These are phyloP conservation scores for Termitomyces sp. DNA, from an alignment of 768 basidiomycete species.

Conservation along the genomic window DNA sequence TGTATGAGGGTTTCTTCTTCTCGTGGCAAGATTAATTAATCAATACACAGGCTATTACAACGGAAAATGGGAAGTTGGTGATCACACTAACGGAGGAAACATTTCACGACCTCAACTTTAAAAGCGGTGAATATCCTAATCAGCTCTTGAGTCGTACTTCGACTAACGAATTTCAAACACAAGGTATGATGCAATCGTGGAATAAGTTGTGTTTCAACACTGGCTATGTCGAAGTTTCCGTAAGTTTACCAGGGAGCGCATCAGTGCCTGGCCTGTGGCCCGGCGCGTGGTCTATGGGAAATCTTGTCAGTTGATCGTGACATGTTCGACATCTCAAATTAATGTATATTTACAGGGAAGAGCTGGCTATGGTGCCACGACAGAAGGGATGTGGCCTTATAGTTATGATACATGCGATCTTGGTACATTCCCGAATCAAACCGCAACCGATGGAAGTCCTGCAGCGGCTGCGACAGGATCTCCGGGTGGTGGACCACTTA, in stretches of 20 bases:
- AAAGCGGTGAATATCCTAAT: slow-evolving; percentile 53
- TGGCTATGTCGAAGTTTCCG: slow-evolving; percentile 80
- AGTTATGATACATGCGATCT: slow-evolving; percentile 82
- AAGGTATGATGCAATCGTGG: slow-evolving; percentile 79
- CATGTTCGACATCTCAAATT: not conserved
- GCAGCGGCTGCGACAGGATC: slow-evolving; percentile 51
- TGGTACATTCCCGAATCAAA: slow-evolving; percentile 85
- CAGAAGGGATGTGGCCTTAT: slow-evolving; percentile 85
- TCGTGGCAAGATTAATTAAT: not conserved
- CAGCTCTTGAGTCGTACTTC: slow-evolving; percentile 18
- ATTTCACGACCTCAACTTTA: slow-evolving; percentile 79
- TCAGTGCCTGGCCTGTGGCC: slow-evolving; percentile 80
- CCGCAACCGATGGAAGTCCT: slow-evolving; percentile 53
- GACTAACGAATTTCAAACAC: slow-evolving; percentile 2
- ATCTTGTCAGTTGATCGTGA: slow-evolving; percentile 37
- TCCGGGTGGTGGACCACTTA: slow-evolving; percentile 48
- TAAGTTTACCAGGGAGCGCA: slow-evolving; percentile 67
- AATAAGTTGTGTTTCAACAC: slow-evolving; percentile 95
- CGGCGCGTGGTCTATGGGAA: slow-evolving; percentile 76
- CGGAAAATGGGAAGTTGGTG: slow-evolving; percentile 70
- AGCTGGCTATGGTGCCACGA: slow-evolving; percentile 86
- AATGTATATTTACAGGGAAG: slow-evolving; percentile 43
- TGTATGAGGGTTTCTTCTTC: slow-evolving; percentile 29
- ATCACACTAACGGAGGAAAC: slow-evolving; percentile 70
- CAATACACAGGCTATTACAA: slow-evolving; percentile 54